phyloP scores from a whole-genome alignment of 441 rosid genomes.

The Jatropha podagrica region DNA sequence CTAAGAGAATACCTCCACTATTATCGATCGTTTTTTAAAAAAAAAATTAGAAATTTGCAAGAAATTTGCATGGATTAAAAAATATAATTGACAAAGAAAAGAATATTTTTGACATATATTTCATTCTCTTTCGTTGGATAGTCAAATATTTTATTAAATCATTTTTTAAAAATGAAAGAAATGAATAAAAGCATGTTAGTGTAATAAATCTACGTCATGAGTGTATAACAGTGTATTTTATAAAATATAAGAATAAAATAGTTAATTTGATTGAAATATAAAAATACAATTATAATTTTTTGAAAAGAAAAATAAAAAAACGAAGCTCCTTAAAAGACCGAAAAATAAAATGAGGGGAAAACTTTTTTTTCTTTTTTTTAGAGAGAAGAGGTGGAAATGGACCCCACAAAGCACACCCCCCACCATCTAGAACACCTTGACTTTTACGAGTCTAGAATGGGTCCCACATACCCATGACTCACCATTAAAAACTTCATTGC shows the following conservation, averaged over 20 bases:
- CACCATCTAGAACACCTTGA: constrained; percentile 46
- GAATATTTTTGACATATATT: no score
- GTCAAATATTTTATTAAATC: no score
- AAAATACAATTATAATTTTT: background rate
- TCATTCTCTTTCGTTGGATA: no score
- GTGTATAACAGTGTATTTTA: background rate
- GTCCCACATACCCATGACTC: background rate
- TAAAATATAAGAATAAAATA: no score
- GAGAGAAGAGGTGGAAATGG: background rate
- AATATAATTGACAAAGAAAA: no score
- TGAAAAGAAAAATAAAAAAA: constrained; percentile 7
- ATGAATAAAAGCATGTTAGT: no score
- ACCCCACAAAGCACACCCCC: constrained; percentile 5
- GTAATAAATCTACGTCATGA: no score
- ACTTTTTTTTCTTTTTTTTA: background rate
- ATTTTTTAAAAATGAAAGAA: no score
- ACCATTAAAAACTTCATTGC: constrained; percentile 1
- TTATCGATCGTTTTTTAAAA: no score
- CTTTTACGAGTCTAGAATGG: constrained; percentile 23
- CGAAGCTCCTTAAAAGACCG: constrained; percentile 23
- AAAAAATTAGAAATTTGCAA: no score
- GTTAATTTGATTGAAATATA: background rate
- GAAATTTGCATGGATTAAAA: no score
- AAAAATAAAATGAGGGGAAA: background rate
- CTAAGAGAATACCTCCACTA: no score